Percentiles rank a stretch among this genome's conserved stretches.
phyloP scores from a whole-genome alignment of 441 rosid species.

The Eutrema salsugineum region DNA sequence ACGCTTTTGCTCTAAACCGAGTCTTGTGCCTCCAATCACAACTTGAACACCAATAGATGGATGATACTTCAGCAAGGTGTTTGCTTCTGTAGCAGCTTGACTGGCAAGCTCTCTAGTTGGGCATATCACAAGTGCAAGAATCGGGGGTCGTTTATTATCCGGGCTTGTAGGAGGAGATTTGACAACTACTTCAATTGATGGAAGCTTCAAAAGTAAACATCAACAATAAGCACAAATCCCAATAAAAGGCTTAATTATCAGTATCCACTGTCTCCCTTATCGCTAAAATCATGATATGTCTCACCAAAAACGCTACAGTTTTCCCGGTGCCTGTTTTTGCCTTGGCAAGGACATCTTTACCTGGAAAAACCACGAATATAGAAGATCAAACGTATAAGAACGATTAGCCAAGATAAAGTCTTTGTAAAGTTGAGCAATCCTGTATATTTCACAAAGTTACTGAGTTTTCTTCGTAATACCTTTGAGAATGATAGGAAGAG shows the following conservation, averaged over 20 bases:
- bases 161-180: slow-evolving; percentile 55
- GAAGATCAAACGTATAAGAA: too few species aligned
- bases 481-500: slow-evolving; percentile 77
- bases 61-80: slow-evolving; percentile 68
- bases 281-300: slow-evolving; percentile 43
- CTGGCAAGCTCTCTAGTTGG: slow-evolving; percentile 90
- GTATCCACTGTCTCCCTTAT: slow-evolving; percentile 62
- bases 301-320: slow-evolving; percentile 93
- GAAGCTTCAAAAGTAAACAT: slow-evolving; percentile 51
- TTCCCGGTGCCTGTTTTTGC: slow-evolving; percentile 98
- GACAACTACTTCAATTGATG: slow-evolving; percentile 77
- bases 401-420: not conserved
- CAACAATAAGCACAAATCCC: not conserved
- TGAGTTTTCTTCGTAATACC: slow-evolving; percentile 35
- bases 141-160: slow-evolving; percentile 64
- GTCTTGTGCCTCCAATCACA: slow-evolving; percentile 87
- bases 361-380: slow-evolving; percentile 26
- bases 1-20: slow-evolving; percentile 68
- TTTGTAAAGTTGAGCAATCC: not conserved
- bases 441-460: not conserved
- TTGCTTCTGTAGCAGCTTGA: slow-evolving; percentile 88
- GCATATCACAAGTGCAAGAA: slow-evolving; percentile 72
- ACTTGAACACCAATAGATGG: slow-evolving; percentile 80
- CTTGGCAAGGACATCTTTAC: slow-evolving; percentile 93
- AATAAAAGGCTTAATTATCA: slow-evolving; percentile 16